These are phyloP conservation scores for Jatropha podagrica DNA, from an alignment of 441 rosid genomes.

Conservation along the genomic window DNA sequence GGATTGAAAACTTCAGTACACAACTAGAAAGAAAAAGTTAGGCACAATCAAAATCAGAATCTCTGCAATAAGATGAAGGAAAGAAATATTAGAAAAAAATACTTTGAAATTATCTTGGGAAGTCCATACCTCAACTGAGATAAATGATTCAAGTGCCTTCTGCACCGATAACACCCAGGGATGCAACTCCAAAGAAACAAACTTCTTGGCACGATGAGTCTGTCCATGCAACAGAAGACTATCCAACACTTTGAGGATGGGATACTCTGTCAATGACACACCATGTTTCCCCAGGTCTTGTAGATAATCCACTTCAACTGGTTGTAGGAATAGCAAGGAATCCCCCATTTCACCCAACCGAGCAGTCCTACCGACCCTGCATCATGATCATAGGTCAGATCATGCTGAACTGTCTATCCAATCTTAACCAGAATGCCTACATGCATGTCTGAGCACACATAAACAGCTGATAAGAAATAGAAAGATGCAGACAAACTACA, in stretches of 20 bases:
- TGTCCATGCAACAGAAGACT: constrained; percentile 55
- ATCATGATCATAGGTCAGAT: constrained; percentile 25
- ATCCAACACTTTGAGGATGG: constrained; percentile 72
- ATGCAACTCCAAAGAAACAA: constrained; percentile 63
- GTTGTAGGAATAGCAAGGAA: constrained; percentile 81
- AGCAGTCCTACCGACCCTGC: constrained; percentile 98
- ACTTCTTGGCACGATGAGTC: constrained; percentile 45
- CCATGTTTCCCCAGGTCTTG: constrained; percentile 85
- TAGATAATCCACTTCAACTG: constrained; percentile 77
- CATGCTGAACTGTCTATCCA: constrained; percentile 15
- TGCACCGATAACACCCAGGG: constrained; percentile 79
- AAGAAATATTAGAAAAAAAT: background rate
- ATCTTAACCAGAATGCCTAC: background rate
- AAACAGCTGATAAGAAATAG: background rate
- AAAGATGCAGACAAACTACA: constrained; percentile 10
- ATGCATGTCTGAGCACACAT: background rate
- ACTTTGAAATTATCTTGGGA: background rate
- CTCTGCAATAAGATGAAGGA: background rate
- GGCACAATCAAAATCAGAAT: background rate
- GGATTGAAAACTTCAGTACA: background rate
- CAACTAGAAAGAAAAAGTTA: background rate
- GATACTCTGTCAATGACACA: constrained; percentile 69
- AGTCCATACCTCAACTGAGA: constrained; percentile 49
- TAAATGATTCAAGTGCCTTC: constrained; percentile 68
- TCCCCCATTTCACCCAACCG: constrained; percentile 95